Conservation (phyloP, 352 stramenopile species). For the Phytopythium litorale region DNA sequence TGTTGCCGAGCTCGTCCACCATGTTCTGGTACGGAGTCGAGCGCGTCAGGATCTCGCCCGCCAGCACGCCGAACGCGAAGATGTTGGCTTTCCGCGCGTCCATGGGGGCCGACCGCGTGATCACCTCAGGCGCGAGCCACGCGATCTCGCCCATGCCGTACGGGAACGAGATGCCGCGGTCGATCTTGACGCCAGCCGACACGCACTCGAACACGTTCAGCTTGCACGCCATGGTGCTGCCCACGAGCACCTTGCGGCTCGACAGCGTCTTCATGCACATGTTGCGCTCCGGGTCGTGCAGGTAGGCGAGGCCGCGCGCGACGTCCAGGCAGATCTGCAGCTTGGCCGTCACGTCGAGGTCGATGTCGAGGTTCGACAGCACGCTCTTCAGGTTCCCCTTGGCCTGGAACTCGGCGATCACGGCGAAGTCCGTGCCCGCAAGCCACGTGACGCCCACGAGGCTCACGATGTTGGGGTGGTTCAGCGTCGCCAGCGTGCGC, state of each 20-base stretch:
- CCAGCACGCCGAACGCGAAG: constrained; percentile 61
- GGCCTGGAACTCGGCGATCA: constrained; percentile 74
- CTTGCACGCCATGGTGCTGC: constrained; percentile 44
- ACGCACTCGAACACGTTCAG: constrained; percentile 57
- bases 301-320: constrained; percentile 50
- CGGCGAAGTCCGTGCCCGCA: constrained; percentile 68
- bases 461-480: constrained; percentile 62
- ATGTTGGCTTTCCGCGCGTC: constrained; percentile 51
- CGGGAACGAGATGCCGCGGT: constrained; percentile 5
- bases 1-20: constrained; percentile 44
- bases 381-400: constrained; percentile 63
- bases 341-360: constrained; percentile 51
- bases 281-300: constrained; percentile 51
- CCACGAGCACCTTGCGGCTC: constrained; percentile 56
- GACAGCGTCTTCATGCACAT: constrained; percentile 46
- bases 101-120: constrained; percentile 40
- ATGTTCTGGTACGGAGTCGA: constrained; percentile 41
- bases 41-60: constrained; percentile 58
- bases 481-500: constrained; percentile 38
- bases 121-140: constrained; percentile 51
- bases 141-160: constrained; percentile 50
- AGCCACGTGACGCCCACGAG: constrained; percentile 69
- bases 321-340: constrained; percentile 68
- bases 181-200: constrained; percentile 29
- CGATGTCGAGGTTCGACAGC: constrained; percentile 45